Evolutionary conservation across 805 yeast genomes (phyloP), one percentile per base, ranked within the genome.

Genomic region (Kazachstania bromeliacearum): DNA sequence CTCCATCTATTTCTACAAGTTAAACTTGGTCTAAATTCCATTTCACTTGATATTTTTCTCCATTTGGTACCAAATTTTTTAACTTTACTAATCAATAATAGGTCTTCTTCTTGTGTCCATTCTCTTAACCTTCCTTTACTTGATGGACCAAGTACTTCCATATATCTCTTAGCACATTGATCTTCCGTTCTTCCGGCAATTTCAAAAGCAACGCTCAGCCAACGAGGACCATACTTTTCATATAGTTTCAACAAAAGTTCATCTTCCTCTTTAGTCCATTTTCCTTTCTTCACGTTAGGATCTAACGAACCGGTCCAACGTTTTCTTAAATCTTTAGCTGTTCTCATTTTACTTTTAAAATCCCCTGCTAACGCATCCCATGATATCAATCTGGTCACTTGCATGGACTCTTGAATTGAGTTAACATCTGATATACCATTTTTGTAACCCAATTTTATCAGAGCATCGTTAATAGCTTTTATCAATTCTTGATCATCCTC

Each of bases 1-100:
- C 96, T 71, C 96, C 96, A 88, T 43, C 96, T 68, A 59, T 88
- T 88, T 43, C 97, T 67, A 56, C 96, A 87, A 0, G 95, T 85
- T 39, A 88, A 68, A 43, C 92, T 78, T 4, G 96, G 94, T 38
- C 97, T 64, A 31, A 88, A 80, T 28, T 72, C 69, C 68, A 88
- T 73, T 33, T 75, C 78, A 29, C 61, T 51, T 1, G 94, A 75
- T 2, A 88, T 81, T 1, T 80, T 74, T 48, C 92, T 71, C 97
- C 97, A 88, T 53, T 82, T 79, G 0, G 96, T 84, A 22, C 96
- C 96, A 53, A 76, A 73, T 26, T 59, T 55, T 48, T 77, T 75
- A 16, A 85, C 88, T 47, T 75, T 70, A 31, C 68, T 66, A n/a
- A 85, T 74, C 36, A 88, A 62, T 39, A 63, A 59, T 27, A 81